Base-by-base conservation (phyloP, 78 protist species). In the Guillardia theta region DNA sequence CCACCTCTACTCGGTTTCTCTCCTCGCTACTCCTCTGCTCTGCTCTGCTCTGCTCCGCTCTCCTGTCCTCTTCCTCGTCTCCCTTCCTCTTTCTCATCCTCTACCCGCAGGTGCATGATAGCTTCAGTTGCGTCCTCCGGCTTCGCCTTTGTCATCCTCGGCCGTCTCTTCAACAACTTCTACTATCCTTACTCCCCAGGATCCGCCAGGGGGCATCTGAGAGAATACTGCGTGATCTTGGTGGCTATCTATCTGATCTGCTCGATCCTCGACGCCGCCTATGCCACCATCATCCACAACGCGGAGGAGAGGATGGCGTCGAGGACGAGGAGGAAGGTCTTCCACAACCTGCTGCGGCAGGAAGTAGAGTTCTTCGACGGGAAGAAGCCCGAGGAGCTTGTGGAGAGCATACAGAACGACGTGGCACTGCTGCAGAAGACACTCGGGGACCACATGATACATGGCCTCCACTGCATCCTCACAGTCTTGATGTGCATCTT, bases 111-210 rank as follows among this genome's bases (percentile, higher is more conserved):
- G n/a, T n/a, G n/a, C n/a, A n/a, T n/a, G 15, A 19, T 15, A 54
- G 33, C 64, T 54, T 54, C 19, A 15, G 64, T 54, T 54, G 15
- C 64, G 64, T 54, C 15, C 36, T 22, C 15, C 64, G 33, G 15
- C 19, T 54, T 80, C 44, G 90, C 90, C 37, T 27, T 80, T 19
- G 90, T 80, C 36, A 30, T 80, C 48, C 21, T 80, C 90, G 90
- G 90, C 44, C 45, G 90, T 27, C 48, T 80, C 36, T 44, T 80
- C 50, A 80, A 80, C 90, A 44, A 80, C 90, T 80, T 39, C 90
- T 80, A 80, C 50, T 80, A 80, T 48, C 90, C 87, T 12, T 12
- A 37, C 44, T 0, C 70, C 6, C 1, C 70, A 58, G 70, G 70
- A n/a, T 53, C 62, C 18, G 62, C 83, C 46, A 36, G 83, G 46